phyloP scores from a whole-genome alignment of 2,329 filamentous ascomycete genomes.

The Cladosporium sp. region DNA sequence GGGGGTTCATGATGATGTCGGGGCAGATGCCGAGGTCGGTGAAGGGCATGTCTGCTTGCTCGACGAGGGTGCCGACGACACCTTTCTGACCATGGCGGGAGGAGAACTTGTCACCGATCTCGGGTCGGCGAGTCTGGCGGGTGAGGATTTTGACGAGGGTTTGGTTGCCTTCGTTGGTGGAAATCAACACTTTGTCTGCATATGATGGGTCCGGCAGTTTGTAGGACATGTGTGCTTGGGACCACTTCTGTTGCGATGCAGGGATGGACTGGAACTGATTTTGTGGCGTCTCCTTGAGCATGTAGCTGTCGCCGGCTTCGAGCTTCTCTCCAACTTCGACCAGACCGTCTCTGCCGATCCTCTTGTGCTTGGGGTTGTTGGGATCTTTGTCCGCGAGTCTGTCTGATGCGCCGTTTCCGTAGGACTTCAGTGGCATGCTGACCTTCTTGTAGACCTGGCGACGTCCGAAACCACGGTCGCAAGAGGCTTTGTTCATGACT shows the following conservation, averaged over 20 bases:
- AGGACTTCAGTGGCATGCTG: slow-evolving; percentile 77
- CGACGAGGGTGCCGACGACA: slow-evolving; percentile 92
- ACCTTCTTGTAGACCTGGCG: slow-evolving; percentile 99
- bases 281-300: slow-evolving; percentile 82
- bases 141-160: slow-evolving; percentile 91
- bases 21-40: slow-evolving; percentile 85
- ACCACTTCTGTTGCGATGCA: slow-evolving; percentile 26
- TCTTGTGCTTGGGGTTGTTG: slow-evolving; percentile 53
- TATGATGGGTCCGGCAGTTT: slow-evolving; percentile 53
- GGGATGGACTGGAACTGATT: slow-evolving; percentile 58
- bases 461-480: slow-evolving; percentile 89
- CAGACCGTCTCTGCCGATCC: slow-evolving; percentile 80
- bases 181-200: slow-evolving; percentile 94
- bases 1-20: slow-evolving; percentile 99
- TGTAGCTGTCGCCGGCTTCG: slow-evolving; percentile 73
- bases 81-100: slow-evolving; percentile 98
- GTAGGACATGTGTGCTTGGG: slow-evolving; percentile 57
- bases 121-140: slow-evolving; percentile 88
- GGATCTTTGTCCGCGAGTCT: slow-evolving; percentile 55
- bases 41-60: slow-evolving; percentile 96
- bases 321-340: slow-evolving; percentile 81
- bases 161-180: slow-evolving; percentile 79
- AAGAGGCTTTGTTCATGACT: slow-evolving; percentile 91
- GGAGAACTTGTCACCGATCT: slow-evolving; percentile 97
- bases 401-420: slow-evolving; percentile 70